phyloP scores from a whole-genome alignment of 768 basidiomycete species.

The Boletus reticulatus region DNA sequence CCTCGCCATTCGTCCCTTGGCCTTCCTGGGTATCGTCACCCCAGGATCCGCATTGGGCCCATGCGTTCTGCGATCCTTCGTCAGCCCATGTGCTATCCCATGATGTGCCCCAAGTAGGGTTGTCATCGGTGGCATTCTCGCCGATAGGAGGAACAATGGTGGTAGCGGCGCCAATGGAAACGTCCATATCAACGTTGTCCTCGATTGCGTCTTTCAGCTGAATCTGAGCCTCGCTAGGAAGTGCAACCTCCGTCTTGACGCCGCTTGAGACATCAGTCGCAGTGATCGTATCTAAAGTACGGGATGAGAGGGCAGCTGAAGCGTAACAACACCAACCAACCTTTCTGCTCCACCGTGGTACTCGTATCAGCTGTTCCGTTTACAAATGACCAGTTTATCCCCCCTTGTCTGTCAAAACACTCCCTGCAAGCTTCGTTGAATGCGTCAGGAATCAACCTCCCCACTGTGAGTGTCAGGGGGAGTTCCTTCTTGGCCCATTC shows the following conservation, averaged over 20 bases:
- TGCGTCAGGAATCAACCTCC: conserved; percentile 38
- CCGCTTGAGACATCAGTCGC: conserved; percentile 19
- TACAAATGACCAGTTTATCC: conserved; percentile 34
- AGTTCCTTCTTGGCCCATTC: conserved; percentile 42
- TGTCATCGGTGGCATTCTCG: not conserved
- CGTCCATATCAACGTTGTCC: conserved; percentile 23
- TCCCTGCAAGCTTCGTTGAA: conserved; percentile 49
- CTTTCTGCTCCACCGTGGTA: conserved; percentile 6
- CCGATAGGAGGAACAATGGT: not conserved
- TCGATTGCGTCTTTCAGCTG: conserved; percentile 29
- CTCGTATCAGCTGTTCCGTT: not conserved
- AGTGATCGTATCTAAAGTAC: conserved; percentile 12
- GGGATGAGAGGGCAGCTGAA: conserved; percentile 5
- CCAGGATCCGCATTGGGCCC: conserved; percentile 11
- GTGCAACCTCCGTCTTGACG: conserved; percentile 8
- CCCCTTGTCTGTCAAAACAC: conserved; percentile 48
- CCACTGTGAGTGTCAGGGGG: conserved; percentile 40
- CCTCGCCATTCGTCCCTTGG: conserved; percentile 4
- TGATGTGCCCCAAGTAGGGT: not conserved
- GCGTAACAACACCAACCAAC: not conserved
- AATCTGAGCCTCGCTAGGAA: conserved; percentile 24
- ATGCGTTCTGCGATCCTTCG: conserved; percentile 1
- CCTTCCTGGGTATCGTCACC: conserved; percentile 4
- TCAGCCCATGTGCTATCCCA: conserved; percentile 17
- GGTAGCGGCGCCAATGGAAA: conserved; percentile 6